Conservation (phyloP, 495 filamentous ascomycete species). For the Filosporella fistucella region DNA sequence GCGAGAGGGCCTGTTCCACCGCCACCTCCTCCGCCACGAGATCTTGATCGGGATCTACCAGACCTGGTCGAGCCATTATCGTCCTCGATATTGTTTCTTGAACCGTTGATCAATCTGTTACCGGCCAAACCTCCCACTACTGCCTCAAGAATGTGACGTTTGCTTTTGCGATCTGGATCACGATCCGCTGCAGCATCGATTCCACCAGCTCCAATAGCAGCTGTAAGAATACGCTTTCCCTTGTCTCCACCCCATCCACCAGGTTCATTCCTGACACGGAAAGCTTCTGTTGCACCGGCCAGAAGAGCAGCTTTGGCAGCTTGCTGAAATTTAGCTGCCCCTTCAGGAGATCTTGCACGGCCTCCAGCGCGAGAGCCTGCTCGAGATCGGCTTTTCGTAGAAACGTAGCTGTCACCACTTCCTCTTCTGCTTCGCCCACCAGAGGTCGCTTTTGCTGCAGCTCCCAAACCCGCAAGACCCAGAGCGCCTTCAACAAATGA, state of each 20-base stretch:
- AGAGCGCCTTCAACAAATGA: slow-evolving; percentile 70
- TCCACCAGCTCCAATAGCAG: slow-evolving; percentile 77
- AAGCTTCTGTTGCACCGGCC: slow-evolving; percentile 84
- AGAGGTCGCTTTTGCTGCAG: slow-evolving; percentile 45
- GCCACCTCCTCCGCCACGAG: slow-evolving; percentile 25
- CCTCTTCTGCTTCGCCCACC: slow-evolving; percentile 38
- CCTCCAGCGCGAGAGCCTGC: slow-evolving; percentile 31
- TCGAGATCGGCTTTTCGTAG: slow-evolving; percentile 40
- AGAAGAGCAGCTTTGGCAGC: slow-evolving; percentile 82
- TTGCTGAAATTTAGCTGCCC: slow-evolving; percentile 68
- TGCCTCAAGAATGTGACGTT: slow-evolving; percentile 62
- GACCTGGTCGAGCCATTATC: slow-evolving; percentile 46
- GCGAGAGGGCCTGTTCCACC: slow-evolving; percentile 47
- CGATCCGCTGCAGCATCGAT: slow-evolving; percentile 69
- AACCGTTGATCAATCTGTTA: slow-evolving; percentile 75
- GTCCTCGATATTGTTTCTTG: slow-evolving; percentile 56
- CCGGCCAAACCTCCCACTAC: slow-evolving; percentile 81
- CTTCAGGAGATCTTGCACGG: slow-evolving; percentile 25
- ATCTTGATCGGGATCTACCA: slow-evolving; percentile 45
- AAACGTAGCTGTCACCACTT: slow-evolving; percentile 47
- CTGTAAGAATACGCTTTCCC: slow-evolving; percentile 81
- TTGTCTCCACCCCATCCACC: slow-evolving; percentile 83
- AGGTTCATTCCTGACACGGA: slow-evolving; percentile 78
- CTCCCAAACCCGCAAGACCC: slow-evolving; percentile 62
- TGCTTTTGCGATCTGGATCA: slow-evolving; percentile 70